Percentiles rank a stretch among this genome's conserved stretches.
These are phyloP conservation scores for Gossypium longicalyx DNA, from an alignment of 345 rosid species.

Conservation along the genomic window DNA sequence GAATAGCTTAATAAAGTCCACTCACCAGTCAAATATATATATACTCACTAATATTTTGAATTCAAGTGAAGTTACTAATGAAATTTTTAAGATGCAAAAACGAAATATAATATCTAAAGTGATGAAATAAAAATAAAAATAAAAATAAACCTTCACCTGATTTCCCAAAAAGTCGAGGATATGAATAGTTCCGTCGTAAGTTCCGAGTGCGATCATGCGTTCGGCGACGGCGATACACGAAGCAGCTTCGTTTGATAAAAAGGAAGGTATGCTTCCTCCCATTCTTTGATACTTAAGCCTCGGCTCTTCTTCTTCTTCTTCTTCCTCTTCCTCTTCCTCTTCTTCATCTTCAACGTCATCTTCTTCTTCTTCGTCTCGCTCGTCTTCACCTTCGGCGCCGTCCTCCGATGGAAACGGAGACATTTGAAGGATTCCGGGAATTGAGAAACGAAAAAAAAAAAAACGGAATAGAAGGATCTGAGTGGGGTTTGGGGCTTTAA, in stretches of 20 bases:
- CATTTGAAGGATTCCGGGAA: conserved; percentile 35
- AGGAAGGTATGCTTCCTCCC: conserved; percentile 84
- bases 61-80: neutral
- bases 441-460: neutral
- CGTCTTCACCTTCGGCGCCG: conserved; percentile 58
- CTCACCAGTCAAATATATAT: neutral
- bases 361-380: conserved; percentile 66
- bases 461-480: neutral
- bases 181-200: conserved; percentile 77
- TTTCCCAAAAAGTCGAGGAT: conserved; percentile 96
- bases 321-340: conserved; percentile 53
- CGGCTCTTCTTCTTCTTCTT: conserved; percentile 75
- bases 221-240: conserved; percentile 92
- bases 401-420: conserved; percentile 78
- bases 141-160: conserved; percentile 41
- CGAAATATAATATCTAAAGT: neutral
- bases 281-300: conserved; percentile 92
- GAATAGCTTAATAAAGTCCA: neutral
- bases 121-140: neutral
- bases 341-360: conserved; percentile 56
- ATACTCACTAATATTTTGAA: neutral
- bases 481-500: neutral
- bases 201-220: conserved; percentile 97
- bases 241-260: conserved; percentile 81
- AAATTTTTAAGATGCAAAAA: neutral